Conservation (phyloP, 2,329 filamentous ascomycete genomes). For the Myriosclerotinia curreyana region DNA sequence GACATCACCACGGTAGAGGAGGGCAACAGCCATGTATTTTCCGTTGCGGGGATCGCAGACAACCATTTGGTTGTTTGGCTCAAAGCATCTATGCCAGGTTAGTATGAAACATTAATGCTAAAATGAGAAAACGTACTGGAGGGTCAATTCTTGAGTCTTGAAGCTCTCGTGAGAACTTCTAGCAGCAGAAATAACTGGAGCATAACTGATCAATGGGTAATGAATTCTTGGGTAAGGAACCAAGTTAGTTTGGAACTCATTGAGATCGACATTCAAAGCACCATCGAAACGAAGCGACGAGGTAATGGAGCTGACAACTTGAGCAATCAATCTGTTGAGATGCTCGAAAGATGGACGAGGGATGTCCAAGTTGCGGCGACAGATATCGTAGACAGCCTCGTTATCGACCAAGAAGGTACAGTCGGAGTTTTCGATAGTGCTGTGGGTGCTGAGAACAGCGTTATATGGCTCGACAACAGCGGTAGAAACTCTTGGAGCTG, state of each 20-base stretch:
- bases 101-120: constrained; percentile 16
- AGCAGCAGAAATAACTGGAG: constrained; percentile 58
- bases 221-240: constrained; percentile 67
- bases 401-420: constrained; percentile 69
- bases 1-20: constrained; percentile 65
- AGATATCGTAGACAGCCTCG: constrained; percentile 67
- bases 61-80: constrained; percentile 66
- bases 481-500: constrained; percentile 60
- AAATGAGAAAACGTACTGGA: constrained; percentile 50
- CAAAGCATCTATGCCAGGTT: constrained; percentile 49
- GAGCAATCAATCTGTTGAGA: constrained; percentile 63
- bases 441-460: constrained; percentile 54
- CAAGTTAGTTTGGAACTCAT: constrained; percentile 68
- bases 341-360: constrained; percentile 63
- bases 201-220: constrained; percentile 64
- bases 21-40: constrained; percentile 67
- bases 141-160: constrained; percentile 62
- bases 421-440: constrained; percentile 65
- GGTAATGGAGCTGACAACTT: constrained; percentile 66
- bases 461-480: constrained; percentile 70
- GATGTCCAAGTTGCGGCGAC: constrained; percentile 61
- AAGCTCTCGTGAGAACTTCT: constrained; percentile 65
- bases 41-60: constrained; percentile 64
- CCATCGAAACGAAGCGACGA: constrained; percentile 64
- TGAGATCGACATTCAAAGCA: constrained; percentile 64